A percentile compares a stretch with the other conserved stretches of the same genome.
These are phyloP conservation scores for Calonectria leucothoes DNA, from an alignment of 2,329 filamentous ascomycete genomes.

Conservation along the genomic window DNA sequence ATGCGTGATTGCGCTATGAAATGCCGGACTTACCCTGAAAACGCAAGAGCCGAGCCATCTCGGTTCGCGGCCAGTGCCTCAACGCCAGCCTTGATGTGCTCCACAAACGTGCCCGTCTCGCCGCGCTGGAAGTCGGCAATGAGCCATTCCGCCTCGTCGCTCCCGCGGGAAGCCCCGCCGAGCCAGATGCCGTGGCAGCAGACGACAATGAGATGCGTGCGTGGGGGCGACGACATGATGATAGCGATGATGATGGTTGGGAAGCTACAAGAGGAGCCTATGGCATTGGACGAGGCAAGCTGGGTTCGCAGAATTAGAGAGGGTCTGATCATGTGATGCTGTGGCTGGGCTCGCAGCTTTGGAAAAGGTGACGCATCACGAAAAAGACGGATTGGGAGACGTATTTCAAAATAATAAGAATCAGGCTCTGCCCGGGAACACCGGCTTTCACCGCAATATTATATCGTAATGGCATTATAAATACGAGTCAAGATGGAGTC, in stretches of 20 bases:
- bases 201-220: conserved; percentile 76
- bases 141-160: conserved; percentile 73
- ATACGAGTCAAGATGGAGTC: neutral
- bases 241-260: conserved; percentile 4
- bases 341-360: neutral
- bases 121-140: conserved; percentile 82
- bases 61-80: conserved; percentile 58
- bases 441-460: neutral
- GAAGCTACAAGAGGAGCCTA: conserved; percentile 17
- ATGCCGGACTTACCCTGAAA: conserved; percentile 73
- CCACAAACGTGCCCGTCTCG: conserved; percentile 83
- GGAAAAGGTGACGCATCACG: neutral
- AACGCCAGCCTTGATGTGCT: conserved; percentile 77
- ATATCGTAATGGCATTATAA: neutral
- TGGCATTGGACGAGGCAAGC: neutral
- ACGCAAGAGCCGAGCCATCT: conserved; percentile 66
- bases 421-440: neutral
- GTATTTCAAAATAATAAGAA: neutral
- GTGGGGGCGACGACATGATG: conserved; percentile 33
- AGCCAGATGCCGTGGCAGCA: conserved; percentile 88
- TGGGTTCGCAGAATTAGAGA: conserved; percentile 8
- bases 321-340: conserved; percentile 44
- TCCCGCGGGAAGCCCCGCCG: conserved; percentile 65
- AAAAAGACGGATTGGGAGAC: neutral
- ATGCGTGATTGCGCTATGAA: no score